Conservation (phyloP, 345 rosid genomes). For the Abelmoschus esculentus region DNA sequence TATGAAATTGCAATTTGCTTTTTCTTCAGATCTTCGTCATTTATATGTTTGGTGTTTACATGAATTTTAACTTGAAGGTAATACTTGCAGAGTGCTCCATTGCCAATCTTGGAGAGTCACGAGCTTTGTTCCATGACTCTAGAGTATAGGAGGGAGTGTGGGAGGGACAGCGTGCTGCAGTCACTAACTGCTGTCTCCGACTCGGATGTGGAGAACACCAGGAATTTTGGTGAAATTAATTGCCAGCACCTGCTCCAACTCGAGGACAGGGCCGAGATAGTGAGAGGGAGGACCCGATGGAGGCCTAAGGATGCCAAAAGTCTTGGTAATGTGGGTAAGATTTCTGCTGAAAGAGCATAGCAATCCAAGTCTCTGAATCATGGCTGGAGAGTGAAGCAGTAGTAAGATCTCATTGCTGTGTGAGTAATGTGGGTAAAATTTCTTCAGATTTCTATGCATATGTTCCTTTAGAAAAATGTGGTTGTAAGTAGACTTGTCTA, state of each 20-base stretch:
- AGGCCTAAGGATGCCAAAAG: constrained; percentile 50
- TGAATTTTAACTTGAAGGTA: neutral
- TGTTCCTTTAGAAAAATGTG: constrained; percentile 7
- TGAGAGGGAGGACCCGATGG: constrained; percentile 88
- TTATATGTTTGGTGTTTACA: neutral
- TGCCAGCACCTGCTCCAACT: constrained; percentile 93
- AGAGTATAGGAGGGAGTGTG: constrained; percentile 96
- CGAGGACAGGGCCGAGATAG: constrained; percentile 74
- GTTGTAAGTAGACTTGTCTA: constrained; percentile 11
- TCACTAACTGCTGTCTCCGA: constrained; percentile 70
- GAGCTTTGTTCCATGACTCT: constrained; percentile 71
- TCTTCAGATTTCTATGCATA: constrained; percentile 13
- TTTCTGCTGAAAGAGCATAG: constrained; percentile 33
- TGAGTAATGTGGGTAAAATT: too few relatives aligned
- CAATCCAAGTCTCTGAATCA: neutral
- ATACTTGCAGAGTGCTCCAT: constrained; percentile 77
- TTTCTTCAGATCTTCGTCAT: neutral
- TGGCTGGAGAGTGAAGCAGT: constrained; percentile 12
- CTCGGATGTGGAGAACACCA: constrained; percentile 31
- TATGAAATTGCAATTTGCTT: neutral
- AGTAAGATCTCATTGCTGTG: constrained; percentile 9
- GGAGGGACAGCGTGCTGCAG: constrained; percentile 83
- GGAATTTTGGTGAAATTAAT: constrained; percentile 38
- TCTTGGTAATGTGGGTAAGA: constrained; percentile 28
- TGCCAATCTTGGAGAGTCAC: constrained; percentile 67